A percentile compares a stretch with the other conserved stretches of the same genome.
Evolutionary conservation across 768 basidiomycete genomes (phyloP).

Genomic region (Sporobolomyces pararoseus): DNA sequence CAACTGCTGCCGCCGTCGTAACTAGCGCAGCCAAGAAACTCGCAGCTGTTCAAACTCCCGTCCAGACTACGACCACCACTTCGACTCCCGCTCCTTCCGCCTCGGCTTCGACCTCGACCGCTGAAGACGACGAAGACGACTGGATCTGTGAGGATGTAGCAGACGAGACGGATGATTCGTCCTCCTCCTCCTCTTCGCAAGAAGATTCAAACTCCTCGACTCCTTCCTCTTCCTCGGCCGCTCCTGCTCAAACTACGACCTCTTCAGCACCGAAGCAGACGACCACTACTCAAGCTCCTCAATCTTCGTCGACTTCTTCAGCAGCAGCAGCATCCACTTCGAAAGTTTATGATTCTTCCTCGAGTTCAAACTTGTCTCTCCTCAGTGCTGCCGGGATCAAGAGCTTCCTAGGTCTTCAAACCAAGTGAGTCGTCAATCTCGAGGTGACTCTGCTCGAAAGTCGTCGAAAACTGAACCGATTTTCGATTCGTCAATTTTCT

Average conservation of each 20-base stretch:
- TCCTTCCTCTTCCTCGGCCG: neutral
- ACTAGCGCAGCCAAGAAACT: conserved; percentile 9
- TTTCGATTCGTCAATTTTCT: neutral
- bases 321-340: conserved; percentile 3
- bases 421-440: neutral
- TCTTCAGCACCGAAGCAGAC: neutral
- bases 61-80: conserved; percentile 3
- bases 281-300: conserved; percentile 13
- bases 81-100: neutral
- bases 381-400: conserved; percentile 14
- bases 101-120: neutral
- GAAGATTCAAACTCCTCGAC: neutral
- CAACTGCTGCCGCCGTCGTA: conserved; percentile 5
- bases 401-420: conserved; percentile 29
- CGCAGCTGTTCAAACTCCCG: neutral
- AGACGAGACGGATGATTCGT: neutral
- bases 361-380: conserved; percentile 4
- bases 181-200: neutral
- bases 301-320: neutral
- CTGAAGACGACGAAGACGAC: conserved; percentile 26
- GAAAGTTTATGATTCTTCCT: conserved; percentile 23
- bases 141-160: conserved; percentile 30
- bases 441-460: neutral
- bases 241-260: neutral
- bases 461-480: neutral